Percentiles rank a stretch among this genome's conserved stretches.
Evolutionary conservation across 2,329 filamentous ascomycete species (phyloP).

Genomic region (Celoporthe dispersa): DNA sequence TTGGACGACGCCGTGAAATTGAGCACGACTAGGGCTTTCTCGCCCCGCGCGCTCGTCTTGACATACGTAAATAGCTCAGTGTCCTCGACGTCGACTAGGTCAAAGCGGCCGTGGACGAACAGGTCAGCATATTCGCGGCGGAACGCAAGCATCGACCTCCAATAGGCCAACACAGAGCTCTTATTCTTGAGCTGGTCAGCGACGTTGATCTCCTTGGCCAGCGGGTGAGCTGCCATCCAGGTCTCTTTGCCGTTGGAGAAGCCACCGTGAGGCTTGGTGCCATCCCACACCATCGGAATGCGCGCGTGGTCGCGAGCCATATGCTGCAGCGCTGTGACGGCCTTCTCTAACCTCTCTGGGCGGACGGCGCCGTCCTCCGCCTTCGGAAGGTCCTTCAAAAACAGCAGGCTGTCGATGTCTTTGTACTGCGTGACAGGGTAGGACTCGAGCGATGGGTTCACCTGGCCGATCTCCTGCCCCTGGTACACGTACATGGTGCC

Average conservation of each 20-base stretch:
- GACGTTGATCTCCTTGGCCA: constrained; percentile 61
- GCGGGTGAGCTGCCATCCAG: constrained; percentile 71
- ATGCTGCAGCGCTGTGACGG: constrained; percentile 47
- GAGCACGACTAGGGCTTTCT: constrained; percentile 1
- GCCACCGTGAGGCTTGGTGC: constrained; percentile 57
- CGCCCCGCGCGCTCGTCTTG: constrained; percentile 35
- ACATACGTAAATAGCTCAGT: constrained; percentile 62
- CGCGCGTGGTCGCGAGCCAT: constrained; percentile 67
- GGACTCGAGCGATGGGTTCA: constrained; percentile 44
- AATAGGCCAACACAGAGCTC: constrained; percentile 62
- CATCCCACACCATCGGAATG: constrained; percentile 70
- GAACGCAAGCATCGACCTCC: constrained; percentile 55
- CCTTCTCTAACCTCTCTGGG: neutral
- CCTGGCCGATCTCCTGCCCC: constrained; percentile 71
- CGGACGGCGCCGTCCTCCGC: neutral
- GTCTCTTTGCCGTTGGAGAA: constrained; percentile 59
- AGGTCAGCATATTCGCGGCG: constrained; percentile 61
- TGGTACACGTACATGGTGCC: constrained; percentile 73
- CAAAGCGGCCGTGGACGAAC: constrained; percentile 66
- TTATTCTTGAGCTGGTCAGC: constrained; percentile 49
- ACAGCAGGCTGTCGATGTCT: constrained; percentile 4
- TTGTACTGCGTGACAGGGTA: neutral
- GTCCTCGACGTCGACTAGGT: constrained; percentile 53
- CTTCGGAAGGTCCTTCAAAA: neutral
- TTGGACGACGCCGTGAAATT: constrained; percentile 7